Evolutionary conservation across 2,329 filamentous ascomycete genomes (phyloP).

Genomic region (Coniosporium tulheliwenetii): DNA sequence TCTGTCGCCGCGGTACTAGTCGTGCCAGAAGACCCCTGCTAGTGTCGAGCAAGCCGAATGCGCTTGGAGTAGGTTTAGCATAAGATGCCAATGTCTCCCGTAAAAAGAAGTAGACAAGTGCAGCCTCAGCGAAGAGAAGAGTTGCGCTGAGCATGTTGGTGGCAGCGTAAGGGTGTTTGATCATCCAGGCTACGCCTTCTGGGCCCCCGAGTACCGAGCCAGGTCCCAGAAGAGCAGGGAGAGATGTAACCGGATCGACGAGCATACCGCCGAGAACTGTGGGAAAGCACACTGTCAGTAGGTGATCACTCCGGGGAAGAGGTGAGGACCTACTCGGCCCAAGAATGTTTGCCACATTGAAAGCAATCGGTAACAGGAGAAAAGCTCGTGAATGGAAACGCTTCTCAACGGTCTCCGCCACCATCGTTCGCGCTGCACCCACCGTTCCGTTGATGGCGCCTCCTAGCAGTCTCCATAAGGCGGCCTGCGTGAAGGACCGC

Average conservation of each 20-base stretch:
- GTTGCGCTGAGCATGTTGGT: conserved; percentile 46
- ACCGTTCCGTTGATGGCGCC: conserved; percentile 26
- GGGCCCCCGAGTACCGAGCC: conserved; percentile 36
- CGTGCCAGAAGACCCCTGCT: too few species aligned
- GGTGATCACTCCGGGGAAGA: conserved; percentile 1
- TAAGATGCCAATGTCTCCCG: too few species aligned
- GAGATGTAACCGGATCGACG: conserved; percentile 41
- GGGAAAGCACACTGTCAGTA: conserved; percentile 7
- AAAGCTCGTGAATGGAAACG: conserved; percentile 24
- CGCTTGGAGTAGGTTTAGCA: too few species aligned
- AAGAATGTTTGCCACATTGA: conserved; percentile 24
- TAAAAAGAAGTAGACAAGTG: conserved; percentile 7
- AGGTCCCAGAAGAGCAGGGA: conserved; percentile 42
- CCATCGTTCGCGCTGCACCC: conserved; percentile 25
- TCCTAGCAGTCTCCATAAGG: conserved; percentile 22
- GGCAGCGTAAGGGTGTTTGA: conserved; percentile 44
- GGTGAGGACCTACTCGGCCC: conserved; percentile 13
- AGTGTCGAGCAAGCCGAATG: too few species aligned
- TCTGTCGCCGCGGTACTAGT: too few species aligned
- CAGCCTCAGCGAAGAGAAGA: conserved; percentile 36
- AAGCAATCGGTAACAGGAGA: conserved; percentile 21
- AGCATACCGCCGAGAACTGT: conserved; percentile 45
- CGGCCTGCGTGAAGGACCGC: conserved; percentile 22
- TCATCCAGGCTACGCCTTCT: conserved; percentile 43
- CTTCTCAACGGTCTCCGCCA: conserved; percentile 22